Conservation (phyloP, 2,329 filamentous ascomycete species). For the Phyllosticta paracitricarpa region DNA sequence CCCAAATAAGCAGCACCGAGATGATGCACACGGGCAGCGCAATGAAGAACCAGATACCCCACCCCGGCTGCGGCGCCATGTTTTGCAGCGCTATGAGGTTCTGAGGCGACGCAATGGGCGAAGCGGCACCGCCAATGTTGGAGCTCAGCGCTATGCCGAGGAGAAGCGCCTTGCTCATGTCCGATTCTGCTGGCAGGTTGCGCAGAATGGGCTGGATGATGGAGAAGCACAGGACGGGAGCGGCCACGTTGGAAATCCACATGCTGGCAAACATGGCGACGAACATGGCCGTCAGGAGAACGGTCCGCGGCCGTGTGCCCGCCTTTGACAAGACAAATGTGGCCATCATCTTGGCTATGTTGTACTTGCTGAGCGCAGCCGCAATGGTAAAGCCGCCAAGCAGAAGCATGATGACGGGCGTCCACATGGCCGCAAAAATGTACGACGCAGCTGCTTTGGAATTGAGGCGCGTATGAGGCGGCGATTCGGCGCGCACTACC, state of each 20-base stretch:
- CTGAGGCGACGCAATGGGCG: conserved; percentile 92
- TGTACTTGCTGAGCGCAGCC: conserved; percentile 90
- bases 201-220: conserved; percentile 96
- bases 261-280: conserved; percentile 96
- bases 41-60: conserved; percentile 96
- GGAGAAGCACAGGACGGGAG: conserved; percentile 91
- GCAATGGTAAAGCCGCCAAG: conserved; percentile 94
- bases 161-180: conserved; percentile 91
- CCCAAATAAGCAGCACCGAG: conserved; percentile 81
- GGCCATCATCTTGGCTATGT: conserved; percentile 94
- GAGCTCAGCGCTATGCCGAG: conserved; percentile 90
- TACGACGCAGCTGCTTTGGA: conserved; percentile 72
- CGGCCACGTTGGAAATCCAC: conserved; percentile 98
- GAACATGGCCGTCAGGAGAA: conserved; percentile 96
- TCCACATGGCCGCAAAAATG: conserved; percentile 97
- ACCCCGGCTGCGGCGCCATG: conserved; percentile 84
- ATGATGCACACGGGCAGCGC: conserved; percentile 86
- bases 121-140: conserved; percentile 93
- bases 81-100: conserved; percentile 95
- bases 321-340: conserved; percentile 95
- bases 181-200: conserved; percentile 78
- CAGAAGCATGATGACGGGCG: conserved; percentile 95
- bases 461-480: conserved; percentile 59
- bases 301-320: conserved; percentile 77
- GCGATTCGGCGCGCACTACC: conserved; percentile 69